These are phyloP conservation scores for Flaveria sonorensis DNA, from an alignment of 129 eudicot genomes.

Conservation along the genomic window DNA sequence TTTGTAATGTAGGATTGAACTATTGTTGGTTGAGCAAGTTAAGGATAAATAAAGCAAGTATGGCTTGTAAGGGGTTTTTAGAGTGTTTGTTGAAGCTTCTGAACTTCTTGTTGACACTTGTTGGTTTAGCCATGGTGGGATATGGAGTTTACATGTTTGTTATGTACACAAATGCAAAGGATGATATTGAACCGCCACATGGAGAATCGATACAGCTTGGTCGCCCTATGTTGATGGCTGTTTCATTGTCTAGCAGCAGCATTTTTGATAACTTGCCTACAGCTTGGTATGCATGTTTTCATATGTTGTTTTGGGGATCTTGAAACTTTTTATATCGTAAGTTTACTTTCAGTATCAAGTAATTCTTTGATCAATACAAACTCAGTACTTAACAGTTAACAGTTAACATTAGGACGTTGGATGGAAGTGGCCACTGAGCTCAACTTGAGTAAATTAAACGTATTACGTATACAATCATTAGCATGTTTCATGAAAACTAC, in stretches of 20 bases:
- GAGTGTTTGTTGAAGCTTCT: slow-evolving; percentile 84
- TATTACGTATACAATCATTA: too few relatives aligned
- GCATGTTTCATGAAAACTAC: too few relatives aligned
- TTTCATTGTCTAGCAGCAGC: slow-evolving; percentile 51
- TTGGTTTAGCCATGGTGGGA: slow-evolving; percentile 83
- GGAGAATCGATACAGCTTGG: slow-evolving; percentile 65
- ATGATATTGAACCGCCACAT: slow-evolving; percentile 40
- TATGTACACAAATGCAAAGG: slow-evolving; percentile 52
- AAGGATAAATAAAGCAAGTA: slow-evolving; percentile 10
- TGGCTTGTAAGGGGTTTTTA: slow-evolving; percentile 87
- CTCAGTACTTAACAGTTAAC: background rate
- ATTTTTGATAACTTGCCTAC: slow-evolving; percentile 69
- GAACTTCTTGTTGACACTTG: slow-evolving; percentile 73
- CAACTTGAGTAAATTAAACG: background rate
- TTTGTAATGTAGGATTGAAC: slow-evolving; percentile 26
- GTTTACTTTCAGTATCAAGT: background rate
- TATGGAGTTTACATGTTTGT: slow-evolving; percentile 85
- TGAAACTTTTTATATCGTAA: background rate
- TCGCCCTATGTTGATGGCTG: slow-evolving; percentile 75
- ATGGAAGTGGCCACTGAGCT: background rate
- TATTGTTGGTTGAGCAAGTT: slow-evolving; percentile 15
- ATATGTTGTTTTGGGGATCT: background rate
- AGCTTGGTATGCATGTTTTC: slow-evolving; percentile 74
- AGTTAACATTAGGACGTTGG: background rate
- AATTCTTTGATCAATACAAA: background rate